Evolutionary conservation across 345 rosid species (phyloP).

Genomic region (Hibiscus syriacus): DNA sequence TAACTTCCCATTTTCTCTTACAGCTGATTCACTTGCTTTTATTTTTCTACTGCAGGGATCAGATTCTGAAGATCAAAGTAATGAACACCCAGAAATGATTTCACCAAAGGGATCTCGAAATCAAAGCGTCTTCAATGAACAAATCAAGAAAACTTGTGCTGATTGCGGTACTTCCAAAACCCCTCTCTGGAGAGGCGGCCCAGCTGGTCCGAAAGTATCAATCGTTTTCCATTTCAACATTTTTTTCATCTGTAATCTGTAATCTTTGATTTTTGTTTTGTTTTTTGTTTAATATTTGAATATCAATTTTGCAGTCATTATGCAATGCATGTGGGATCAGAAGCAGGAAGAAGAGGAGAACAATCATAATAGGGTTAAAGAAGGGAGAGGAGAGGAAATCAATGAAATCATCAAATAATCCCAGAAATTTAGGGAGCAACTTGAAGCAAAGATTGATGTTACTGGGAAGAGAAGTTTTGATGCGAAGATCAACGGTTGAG

Average conservation of each 20-base stretch:
- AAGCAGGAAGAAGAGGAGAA: conserved; percentile 81
- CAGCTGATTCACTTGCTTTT: not conserved
- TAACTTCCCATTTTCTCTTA: not conserved
- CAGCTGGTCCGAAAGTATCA: conserved; percentile 90
- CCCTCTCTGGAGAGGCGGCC: conserved; percentile 98
- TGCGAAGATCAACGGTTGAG: conserved; percentile 50
- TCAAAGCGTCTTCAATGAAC: conserved; percentile 18
- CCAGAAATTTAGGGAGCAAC: conserved; percentile 33
- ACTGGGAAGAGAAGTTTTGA: conserved; percentile 53
- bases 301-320: conserved; percentile 41
- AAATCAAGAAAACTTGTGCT: conserved; percentile 61
- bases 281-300: not conserved
- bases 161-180: conserved; percentile 90
- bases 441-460: conserved; percentile 59
- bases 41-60: conserved; percentile 22
- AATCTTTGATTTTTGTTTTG: not conserved
- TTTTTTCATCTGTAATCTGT: not conserved
- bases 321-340: conserved; percentile 98
- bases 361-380: conserved; percentile 30
- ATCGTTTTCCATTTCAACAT: not conserved
- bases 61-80: conserved; percentile 21
- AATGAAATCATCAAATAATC: conserved; percentile 19
- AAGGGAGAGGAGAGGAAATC: conserved; percentile 49
- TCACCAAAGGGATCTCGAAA: conserved; percentile 26
- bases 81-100: conserved; percentile 17